phyloP scores from a whole-genome alignment of 345 rosid species.

The Geranium rotundifolium region DNA sequence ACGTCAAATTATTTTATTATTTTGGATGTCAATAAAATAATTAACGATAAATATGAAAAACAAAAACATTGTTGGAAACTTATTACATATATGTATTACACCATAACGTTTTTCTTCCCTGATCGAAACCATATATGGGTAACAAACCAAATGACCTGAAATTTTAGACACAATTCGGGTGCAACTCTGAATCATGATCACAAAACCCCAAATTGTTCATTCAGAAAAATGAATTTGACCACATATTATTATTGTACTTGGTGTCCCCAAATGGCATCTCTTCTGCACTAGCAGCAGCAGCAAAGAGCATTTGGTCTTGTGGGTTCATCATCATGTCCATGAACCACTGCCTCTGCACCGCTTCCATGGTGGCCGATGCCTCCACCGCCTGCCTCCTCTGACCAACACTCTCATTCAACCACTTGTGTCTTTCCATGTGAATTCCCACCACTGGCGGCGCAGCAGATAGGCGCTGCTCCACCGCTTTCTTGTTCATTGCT shows the following conservation, averaged over 20 bases:
- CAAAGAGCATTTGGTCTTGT: background rate
- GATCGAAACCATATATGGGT: background rate
- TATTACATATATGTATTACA: no score
- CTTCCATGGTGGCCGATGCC: background rate
- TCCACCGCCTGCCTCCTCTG: background rate
- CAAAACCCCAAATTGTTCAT: background rate
- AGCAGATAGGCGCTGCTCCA: background rate
- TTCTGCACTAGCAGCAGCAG: background rate
- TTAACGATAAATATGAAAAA: no score
- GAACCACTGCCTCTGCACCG: background rate
- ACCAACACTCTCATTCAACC: background rate
- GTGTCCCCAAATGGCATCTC: background rate
- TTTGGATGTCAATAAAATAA: no score
- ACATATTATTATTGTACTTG: background rate
- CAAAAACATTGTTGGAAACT: no score
- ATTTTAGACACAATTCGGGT: no score
- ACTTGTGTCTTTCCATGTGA: background rate
- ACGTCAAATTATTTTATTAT: no score
- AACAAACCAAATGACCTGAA: background rate
- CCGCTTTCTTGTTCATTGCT: conserved; percentile 1
- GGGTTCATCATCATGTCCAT: background rate
- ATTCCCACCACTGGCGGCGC: background rate
- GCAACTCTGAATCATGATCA: no score
- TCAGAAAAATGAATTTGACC: background rate
- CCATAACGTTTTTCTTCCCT: no score